A percentile compares a stretch with the other conserved stretches of the same genome.
These are phyloP conservation scores for Lavandula angustifolia DNA, from an alignment of 257 asterid genomes.

Conservation along the genomic window DNA sequence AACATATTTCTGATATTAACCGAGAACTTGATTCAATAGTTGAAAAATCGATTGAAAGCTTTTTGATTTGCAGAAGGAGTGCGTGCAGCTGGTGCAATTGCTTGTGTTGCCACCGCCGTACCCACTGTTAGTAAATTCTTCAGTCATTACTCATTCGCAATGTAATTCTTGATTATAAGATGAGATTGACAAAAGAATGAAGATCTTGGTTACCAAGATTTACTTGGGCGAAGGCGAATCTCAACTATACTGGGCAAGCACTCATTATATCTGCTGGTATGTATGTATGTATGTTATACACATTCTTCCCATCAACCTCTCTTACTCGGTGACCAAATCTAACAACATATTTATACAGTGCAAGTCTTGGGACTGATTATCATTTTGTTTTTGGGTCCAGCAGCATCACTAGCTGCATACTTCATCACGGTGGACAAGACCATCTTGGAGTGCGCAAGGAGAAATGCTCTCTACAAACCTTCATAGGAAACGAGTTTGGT, in stretches of 20 bases:
- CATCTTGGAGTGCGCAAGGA: constrained; percentile 74
- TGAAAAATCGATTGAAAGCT: not conserved
- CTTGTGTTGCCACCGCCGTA: constrained; percentile 62
- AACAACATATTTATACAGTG: not conserved
- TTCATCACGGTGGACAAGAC: constrained; percentile 87
- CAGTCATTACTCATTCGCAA: constrained; percentile 3
- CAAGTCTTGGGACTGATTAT: not conserved
- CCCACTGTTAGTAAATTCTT: constrained; percentile 52
- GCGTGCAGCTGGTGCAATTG: constrained; percentile 64
- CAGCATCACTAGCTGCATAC: constrained; percentile 85
- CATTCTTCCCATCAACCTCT: no score
- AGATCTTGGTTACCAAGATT: no score
- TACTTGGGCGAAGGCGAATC: constrained; percentile 91
- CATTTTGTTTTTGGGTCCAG: constrained; percentile 22
- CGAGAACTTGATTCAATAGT: not conserved
- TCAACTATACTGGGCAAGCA: constrained; percentile 83
- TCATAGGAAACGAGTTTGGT: constrained; percentile 16
- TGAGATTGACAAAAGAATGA: not conserved
- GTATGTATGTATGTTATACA: not conserved
- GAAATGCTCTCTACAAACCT: constrained; percentile 56
- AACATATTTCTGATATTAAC: not conserved
- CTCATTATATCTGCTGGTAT: constrained; percentile 77
- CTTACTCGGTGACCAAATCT: no score
- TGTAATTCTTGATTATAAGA: no score
- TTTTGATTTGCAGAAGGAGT: constrained; percentile 57